phyloP scores from a whole-genome alignment of 768 basidiomycete genomes.

The Auriscalpium microsporum region DNA sequence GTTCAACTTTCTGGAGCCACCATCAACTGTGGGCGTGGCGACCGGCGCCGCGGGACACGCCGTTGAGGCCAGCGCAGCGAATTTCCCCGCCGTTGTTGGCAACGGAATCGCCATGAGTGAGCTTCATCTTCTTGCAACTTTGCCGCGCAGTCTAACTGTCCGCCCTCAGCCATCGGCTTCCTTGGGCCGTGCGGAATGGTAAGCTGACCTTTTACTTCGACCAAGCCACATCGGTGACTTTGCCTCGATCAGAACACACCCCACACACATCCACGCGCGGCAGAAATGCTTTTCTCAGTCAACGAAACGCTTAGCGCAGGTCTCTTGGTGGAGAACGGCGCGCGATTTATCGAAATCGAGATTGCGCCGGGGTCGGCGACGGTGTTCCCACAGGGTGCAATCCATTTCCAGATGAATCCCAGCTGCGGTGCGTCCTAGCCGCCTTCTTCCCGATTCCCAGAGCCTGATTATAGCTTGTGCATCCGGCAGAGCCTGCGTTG shows the following conservation, averaged over 20 bases:
- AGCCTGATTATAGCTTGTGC: background rate
- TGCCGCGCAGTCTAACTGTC: background rate
- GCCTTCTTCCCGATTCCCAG: background rate
- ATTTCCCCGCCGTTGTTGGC: conserved; percentile 23
- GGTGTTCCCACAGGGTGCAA: conserved; percentile 5
- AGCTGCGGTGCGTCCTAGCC: conserved; percentile 12
- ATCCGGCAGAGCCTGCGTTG: conserved; percentile 12
- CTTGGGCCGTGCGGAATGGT: conserved; percentile 24
- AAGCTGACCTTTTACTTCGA: background rate
- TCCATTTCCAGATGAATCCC: conserved; percentile 22
- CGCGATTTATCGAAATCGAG: conserved; percentile 20
- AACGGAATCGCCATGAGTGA: conserved; percentile 13
- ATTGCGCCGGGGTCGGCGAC: conserved; percentile 16
- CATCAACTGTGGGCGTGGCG: conserved; percentile 4
- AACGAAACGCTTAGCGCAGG: conserved; percentile 22
- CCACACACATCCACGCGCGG: conserved; percentile 28
- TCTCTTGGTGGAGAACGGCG: conserved; percentile 23
- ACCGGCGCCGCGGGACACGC: conserved; percentile 20
- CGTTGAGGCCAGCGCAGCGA: conserved; percentile 16
- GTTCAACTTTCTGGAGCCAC: conserved; percentile 22
- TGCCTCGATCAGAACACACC: conserved; percentile 20
- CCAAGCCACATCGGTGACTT: background rate
- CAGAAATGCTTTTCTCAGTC: conserved; percentile 24
- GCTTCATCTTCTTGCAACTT: background rate
- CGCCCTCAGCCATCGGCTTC: conserved; percentile 14